phyloP scores from a whole-genome alignment of 2,329 filamentous ascomycete genomes.

The Monilinia fructigena region DNA sequence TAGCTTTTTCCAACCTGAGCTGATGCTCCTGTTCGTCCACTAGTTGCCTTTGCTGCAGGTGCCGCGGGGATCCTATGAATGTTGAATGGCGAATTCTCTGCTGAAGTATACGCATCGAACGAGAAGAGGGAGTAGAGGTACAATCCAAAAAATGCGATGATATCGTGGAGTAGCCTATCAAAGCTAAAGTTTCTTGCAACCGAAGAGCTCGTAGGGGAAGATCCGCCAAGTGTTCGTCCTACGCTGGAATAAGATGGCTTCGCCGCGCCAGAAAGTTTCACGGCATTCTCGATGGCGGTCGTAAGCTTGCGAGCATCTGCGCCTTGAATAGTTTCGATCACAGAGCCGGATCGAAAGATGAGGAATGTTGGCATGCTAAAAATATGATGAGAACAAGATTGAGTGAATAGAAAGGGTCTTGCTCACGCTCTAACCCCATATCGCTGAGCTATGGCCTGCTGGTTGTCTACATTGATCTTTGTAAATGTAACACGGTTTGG shows the following conservation, averaged over 20 bases:
- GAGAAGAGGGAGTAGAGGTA: conserved; percentile 63
- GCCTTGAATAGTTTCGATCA: conserved; percentile 75
- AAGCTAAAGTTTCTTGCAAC: conserved; percentile 19
- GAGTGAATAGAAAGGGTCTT: conserved; percentile 9
- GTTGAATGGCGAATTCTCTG: conserved; percentile 60
- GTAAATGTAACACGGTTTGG: conserved; percentile 82
- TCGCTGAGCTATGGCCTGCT: conserved; percentile 71
- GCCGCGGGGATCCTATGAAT: conserved; percentile 41
- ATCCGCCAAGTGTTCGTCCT: conserved; percentile 58
- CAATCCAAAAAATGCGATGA: conserved; percentile 53
- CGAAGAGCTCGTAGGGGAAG: conserved; percentile 12
- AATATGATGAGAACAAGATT: conserved; percentile 23
- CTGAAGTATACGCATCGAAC: conserved; percentile 62
- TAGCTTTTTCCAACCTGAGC: conserved; percentile 36
- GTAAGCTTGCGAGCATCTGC: conserved; percentile 76
- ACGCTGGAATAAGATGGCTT: conserved; percentile 53
- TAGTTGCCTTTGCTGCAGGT: conserved; percentile 25
- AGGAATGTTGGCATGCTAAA: conserved; percentile 85
- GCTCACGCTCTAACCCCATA: conserved; percentile 75
- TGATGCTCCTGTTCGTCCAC: conserved; percentile 36
- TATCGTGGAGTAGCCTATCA: conserved; percentile 15
- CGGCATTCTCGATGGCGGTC: conserved; percentile 69
- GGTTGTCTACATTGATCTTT: conserved; percentile 87
- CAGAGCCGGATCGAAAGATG: conserved; percentile 74
- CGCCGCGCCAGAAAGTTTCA: conserved; percentile 49